phyloP scores from a whole-genome alignment of 805 yeast species.

The Starmerella sirachaensis region DNA sequence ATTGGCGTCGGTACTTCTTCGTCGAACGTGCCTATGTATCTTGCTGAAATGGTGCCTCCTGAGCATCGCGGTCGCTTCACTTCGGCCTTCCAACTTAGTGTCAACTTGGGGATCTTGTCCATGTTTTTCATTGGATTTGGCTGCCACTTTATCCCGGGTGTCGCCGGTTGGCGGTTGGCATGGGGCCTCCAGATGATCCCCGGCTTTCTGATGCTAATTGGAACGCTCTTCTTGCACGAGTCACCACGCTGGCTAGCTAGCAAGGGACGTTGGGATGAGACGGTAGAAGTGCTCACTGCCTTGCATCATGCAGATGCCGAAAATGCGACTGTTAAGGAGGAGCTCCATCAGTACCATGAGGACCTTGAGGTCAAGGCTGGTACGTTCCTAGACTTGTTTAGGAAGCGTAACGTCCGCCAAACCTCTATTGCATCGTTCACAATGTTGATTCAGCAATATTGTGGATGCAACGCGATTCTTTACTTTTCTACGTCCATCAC shows the following conservation, averaged over 20 bases:
- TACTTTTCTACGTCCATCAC: constrained; percentile 82
- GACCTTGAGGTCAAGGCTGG: constrained; percentile 27
- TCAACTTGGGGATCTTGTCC: constrained; percentile 58
- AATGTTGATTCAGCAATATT: constrained; percentile 77
- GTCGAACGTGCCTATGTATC: constrained; percentile 49
- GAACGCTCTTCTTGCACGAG: constrained; percentile 60
- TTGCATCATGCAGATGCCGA: constrained; percentile 30
- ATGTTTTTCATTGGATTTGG: constrained; percentile 54
- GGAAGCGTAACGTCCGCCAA: constrained; percentile 26
- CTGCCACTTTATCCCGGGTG: constrained; percentile 27
- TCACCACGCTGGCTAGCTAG: constrained; percentile 61
- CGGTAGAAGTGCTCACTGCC: constrained; percentile 42
- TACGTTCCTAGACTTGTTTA: constrained; percentile 39
- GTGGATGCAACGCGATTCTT: constrained; percentile 83
- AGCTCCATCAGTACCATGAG: constrained; percentile 31
- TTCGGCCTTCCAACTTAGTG: constrained; percentile 59
- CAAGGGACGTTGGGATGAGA: constrained; percentile 44
- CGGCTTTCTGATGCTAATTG: constrained; percentile 50
- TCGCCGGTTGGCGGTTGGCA: constrained; percentile 63
- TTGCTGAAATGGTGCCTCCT: constrained; percentile 38
- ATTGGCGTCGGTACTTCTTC: constrained; percentile 62
- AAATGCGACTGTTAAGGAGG: constrained; percentile 28
- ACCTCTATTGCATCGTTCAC: constrained; percentile 55
- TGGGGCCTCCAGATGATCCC: constrained; percentile 60
- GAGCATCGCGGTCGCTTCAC: constrained; percentile 61